phyloP scores from a whole-genome alignment of 371 early-diverging fungal species.

The Syncephalis plumigaleata region DNA sequence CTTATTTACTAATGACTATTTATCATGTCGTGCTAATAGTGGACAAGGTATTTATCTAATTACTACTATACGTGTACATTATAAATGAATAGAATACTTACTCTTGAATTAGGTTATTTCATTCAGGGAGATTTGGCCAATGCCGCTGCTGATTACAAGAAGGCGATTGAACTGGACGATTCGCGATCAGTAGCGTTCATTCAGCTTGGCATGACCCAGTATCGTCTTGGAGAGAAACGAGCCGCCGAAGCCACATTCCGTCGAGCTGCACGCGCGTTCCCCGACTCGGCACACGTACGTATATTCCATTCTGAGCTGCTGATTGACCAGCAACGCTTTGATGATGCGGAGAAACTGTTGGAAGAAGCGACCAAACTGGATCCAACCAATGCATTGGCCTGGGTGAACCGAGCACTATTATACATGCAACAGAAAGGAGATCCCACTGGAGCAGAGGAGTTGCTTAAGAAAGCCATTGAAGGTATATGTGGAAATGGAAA shows the following conservation, averaged over 20 bases:
- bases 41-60: conserved; percentile 16
- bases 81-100: background rate
- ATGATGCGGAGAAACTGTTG: background rate
- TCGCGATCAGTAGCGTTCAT: conserved; percentile 82
- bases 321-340: conserved; percentile 47
- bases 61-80: background rate
- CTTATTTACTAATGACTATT: background rate
- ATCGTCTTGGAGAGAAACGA: conserved; percentile 64
- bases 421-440: background rate
- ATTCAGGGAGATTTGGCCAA: conserved; percentile 57
- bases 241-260: conserved; percentile 63
- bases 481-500: background rate
- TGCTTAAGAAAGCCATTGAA: background rate
- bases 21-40: conserved; percentile 7
- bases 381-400: background rate
- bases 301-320: conserved; percentile 94
- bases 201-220: conserved; percentile 86
- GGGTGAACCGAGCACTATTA: background rate
- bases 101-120: conserved; percentile 29
- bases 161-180: conserved; percentile 61
- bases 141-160: conserved; percentile 72
- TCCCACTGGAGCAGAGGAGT: background rate
- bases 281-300: conserved; percentile 70
- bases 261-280: conserved; percentile 61
- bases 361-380: background rate